Conservation (phyloP, 2,329 filamentous ascomycete species). For the Paecilomyces sp. region DNA sequence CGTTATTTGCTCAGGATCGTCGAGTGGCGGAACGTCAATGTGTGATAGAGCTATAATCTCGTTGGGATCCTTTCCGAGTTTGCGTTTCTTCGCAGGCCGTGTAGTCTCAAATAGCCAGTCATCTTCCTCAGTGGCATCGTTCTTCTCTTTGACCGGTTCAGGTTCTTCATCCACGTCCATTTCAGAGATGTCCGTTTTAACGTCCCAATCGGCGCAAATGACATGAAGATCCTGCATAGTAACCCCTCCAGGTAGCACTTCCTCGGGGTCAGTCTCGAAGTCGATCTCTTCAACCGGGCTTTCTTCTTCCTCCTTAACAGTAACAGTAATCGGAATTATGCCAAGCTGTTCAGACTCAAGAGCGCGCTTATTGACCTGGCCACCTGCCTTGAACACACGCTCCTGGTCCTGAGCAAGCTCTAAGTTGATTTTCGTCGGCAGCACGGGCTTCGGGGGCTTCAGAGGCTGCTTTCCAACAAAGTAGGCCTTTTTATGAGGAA, state of each 20-base stretch:
- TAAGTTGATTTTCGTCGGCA: slow-evolving; percentile 80
- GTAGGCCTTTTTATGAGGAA: slow-evolving; percentile 71
- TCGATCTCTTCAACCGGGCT: slow-evolving; percentile 45
- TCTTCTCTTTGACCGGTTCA: slow-evolving; percentile 9
- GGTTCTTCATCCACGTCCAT: slow-evolving; percentile 24
- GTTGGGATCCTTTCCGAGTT: slow-evolving; percentile 37
- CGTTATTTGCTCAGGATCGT: slow-evolving; percentile 70
- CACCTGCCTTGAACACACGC: slow-evolving; percentile 71
- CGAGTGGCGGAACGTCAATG: slow-evolving; percentile 64
- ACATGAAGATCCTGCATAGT: slow-evolving; percentile 75
- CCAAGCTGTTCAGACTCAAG: slow-evolving; percentile 51
- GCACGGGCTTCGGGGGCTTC: slow-evolving; percentile 73
- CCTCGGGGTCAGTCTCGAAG: slow-evolving; percentile 53
- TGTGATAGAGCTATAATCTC: slow-evolving; percentile 47
- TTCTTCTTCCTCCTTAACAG: slow-evolving; percentile 43
- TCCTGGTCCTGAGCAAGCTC: slow-evolving; percentile 83
- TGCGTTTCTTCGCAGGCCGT: slow-evolving; percentile 60
- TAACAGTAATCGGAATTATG: slow-evolving; percentile 40
- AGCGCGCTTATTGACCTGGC: slow-evolving; percentile 47
- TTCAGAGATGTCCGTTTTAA: slow-evolving; percentile 48
- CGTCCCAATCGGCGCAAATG: slow-evolving; percentile 79
- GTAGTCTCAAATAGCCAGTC: slow-evolving; percentile 42
- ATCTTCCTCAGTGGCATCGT: slow-evolving; percentile 50
- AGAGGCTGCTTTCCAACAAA: slow-evolving; percentile 71
- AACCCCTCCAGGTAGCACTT: slow-evolving; percentile 59